These are phyloP conservation scores for Ceratocystis cubensis DNA, from an alignment of 2,329 filamentous ascomycete genomes.

Conservation along the genomic window DNA sequence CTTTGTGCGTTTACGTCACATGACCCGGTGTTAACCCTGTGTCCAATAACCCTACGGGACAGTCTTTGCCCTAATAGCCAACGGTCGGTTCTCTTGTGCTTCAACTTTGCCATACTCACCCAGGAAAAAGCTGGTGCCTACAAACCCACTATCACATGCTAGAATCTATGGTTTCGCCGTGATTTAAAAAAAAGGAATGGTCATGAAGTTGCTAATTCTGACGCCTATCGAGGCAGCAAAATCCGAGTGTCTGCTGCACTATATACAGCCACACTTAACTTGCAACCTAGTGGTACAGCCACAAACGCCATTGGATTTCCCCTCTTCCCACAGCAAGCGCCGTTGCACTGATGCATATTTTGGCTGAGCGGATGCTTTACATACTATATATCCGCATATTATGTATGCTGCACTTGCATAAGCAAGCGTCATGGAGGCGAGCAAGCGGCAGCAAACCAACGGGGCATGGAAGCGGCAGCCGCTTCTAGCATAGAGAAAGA, in stretches of 20 bases:
- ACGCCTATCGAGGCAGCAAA: not conserved
- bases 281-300: not conserved
- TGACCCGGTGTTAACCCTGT: not conserved
- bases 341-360: too few species aligned
- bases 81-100: too few species aligned
- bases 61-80: too few species aligned
- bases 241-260: not conserved
- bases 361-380: too few species aligned
- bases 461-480: not conserved
- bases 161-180: not conserved
- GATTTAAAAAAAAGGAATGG: not conserved
- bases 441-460: not conserved
- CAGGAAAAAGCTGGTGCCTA: not conserved
- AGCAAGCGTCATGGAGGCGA: not conserved
- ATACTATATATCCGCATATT: not conserved
- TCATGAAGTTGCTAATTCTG: not conserved
- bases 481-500: not conserved
- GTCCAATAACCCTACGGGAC: not conserved
- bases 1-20: not conserved
- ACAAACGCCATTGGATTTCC: not conserved
- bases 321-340: too few species aligned
- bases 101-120: not conserved
- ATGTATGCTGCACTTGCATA: not conserved
- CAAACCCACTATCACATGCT: not conserved
- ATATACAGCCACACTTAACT: slow-evolving; percentile 3